Evolutionary conservation across 2,329 filamentous ascomycete species (phyloP).

Genomic region (Aspergillus jensenii): DNA sequence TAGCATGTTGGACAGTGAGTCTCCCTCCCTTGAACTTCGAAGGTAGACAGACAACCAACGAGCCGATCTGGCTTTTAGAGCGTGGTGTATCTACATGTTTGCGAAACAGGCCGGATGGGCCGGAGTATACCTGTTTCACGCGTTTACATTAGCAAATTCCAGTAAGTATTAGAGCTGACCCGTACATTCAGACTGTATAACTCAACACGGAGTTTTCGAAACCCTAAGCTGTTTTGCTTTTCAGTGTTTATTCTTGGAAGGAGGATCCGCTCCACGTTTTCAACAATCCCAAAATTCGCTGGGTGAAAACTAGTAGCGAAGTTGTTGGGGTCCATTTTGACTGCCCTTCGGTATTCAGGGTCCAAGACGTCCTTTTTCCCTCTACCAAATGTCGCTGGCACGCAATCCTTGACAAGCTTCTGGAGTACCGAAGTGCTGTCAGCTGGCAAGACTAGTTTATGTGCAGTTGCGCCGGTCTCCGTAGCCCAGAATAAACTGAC

Average conservation of each 20-base stretch:
- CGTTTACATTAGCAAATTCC: neutral
- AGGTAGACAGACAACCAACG: slow-evolving; percentile 55
- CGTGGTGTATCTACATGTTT: slow-evolving; percentile 57
- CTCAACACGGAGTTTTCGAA: slow-evolving; percentile 49
- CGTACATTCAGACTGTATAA: slow-evolving; percentile 58
- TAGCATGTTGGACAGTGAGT: slow-evolving; percentile 34
- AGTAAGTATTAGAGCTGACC: slow-evolving; percentile 3
- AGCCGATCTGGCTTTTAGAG: slow-evolving; percentile 51
- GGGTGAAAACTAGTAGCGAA: slow-evolving; percentile 56
- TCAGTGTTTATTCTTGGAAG: slow-evolving; percentile 31
- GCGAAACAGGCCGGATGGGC: slow-evolving; percentile 52
- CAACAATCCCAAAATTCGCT: slow-evolving; percentile 53
- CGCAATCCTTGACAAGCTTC: slow-evolving; percentile 33
- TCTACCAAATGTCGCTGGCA: slow-evolving; percentile 52
- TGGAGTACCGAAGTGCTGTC: neutral
- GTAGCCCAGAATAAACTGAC: slow-evolving; percentile 11
- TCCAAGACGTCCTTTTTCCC: slow-evolving; percentile 51
- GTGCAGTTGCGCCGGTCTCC: neutral
- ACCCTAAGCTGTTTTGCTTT: slow-evolving; percentile 12
- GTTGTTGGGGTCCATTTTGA: slow-evolving; percentile 47
- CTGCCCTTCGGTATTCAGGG: slow-evolving; percentile 54
- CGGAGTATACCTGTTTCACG: slow-evolving; percentile 48
- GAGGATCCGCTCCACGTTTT: slow-evolving; percentile 50
- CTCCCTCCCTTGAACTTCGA: slow-evolving; percentile 33
- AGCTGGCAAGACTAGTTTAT: slow-evolving; percentile 9